These are phyloP conservation scores for Ramalina intermedia DNA, from an alignment of 495 filamentous ascomycete species.

Conservation along the genomic window DNA sequence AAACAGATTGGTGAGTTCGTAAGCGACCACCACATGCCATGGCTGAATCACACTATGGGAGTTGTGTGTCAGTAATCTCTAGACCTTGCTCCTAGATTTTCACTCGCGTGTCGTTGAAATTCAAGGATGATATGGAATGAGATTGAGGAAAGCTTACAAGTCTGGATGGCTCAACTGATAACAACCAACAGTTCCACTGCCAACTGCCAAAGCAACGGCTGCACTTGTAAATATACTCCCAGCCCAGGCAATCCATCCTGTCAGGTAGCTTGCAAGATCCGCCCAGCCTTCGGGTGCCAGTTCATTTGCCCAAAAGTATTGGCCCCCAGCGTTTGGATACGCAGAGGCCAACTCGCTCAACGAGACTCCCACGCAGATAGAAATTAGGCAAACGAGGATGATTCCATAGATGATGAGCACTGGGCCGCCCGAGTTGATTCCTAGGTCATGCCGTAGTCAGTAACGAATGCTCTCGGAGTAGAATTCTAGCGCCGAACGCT, in stretches of 20 bases:
- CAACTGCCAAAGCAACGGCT: slow-evolving; percentile 40
- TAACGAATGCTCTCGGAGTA: no score
- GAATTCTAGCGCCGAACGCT: no score
- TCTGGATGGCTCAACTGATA: slow-evolving; percentile 44
- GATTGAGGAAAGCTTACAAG: slow-evolving; percentile 25
- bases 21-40: slow-evolving; percentile 41
- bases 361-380: slow-evolving; percentile 38
- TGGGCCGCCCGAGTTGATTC: slow-evolving; percentile 45
- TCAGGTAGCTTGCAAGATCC: slow-evolving; percentile 39
- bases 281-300: slow-evolving; percentile 39
- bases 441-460: slow-evolving; percentile 7
- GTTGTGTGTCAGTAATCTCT: slow-evolving; percentile 1
- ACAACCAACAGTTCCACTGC: slow-evolving; percentile 37
- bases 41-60: slow-evolving; percentile 25
- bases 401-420: slow-evolving; percentile 46
- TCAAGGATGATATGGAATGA: not conserved
- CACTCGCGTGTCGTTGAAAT: not conserved
- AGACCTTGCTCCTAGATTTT: not conserved
- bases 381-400: slow-evolving; percentile 39
- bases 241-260: slow-evolving; percentile 44
- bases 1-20: slow-evolving; percentile 39
- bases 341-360: slow-evolving; percentile 43
- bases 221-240: slow-evolving; percentile 44
- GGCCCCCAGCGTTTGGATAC: slow-evolving; percentile 47
- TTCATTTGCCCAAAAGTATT: slow-evolving; percentile 49